Base-by-base conservation (phyloP, 2,329 filamentous ascomycete genomes). In the Pochonia chlamydosporia region DNA sequence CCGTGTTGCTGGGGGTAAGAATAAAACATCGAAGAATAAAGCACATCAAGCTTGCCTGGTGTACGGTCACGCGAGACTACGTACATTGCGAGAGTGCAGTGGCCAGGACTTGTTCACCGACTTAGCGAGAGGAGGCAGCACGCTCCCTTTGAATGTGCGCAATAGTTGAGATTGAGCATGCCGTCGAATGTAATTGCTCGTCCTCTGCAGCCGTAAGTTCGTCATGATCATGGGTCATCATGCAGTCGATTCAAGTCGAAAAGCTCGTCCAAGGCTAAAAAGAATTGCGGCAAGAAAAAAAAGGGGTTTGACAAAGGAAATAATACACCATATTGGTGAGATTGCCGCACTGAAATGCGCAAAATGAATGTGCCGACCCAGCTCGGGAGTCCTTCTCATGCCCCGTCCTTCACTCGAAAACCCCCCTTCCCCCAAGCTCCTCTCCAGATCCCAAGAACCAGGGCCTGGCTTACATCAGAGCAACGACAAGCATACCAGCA, bases 401-500 rank as follows among this genome's bases (percentile, higher is more conserved):
- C 13, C 20, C 7, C 8, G 9, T 13, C 24, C 4, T 11, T 28
- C 28, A 31, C 16, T 31, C 9, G n/a, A n/a, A n/a, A n/a, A n/a
- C n/a, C 9, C 20, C 35, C 5, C 23, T n/a, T 8, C 25, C 16
- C 20, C 24, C n/a, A 9, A 3, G 18, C n/a, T n/a, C 5, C 21
- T 20, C 28, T 13, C 2, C 16, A 5, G 8, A 13, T 10, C 18
- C 21, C 21, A 21, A 2, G 5, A 23, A 14, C 18, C 11, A 5
- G 18, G 9, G 20, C 23, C n/a, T n/a, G 20, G 5, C 41, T 70
- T 77, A 82, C 59, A 81, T 63, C 48, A 81, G 52, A n/a, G 69
- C 73, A 14, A 71, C 71, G 40, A 68, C 68, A n/a, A 75, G 58
- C 54, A 78, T 69, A 45, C 74, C 76, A 37, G 70, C 70, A 40